Evolutionary conservation across 169 alveolate genomes (phyloP).

Genomic region (Perkinsus chesapeaki): DNA sequence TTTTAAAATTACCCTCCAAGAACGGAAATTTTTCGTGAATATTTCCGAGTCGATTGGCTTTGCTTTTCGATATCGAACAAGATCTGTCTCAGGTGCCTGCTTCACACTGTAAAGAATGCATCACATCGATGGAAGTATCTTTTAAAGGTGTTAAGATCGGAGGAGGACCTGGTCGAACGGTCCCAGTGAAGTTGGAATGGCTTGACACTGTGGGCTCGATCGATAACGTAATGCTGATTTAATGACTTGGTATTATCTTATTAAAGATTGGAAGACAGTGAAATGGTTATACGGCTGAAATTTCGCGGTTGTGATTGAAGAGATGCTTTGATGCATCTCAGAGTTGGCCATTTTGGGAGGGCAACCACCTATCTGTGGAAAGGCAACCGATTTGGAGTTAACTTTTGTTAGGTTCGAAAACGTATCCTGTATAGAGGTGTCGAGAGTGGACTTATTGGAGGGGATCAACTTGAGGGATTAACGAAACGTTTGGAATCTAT

Average conservation of each 20-base stretch:
- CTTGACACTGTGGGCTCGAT: background rate
- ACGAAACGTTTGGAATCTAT: background rate
- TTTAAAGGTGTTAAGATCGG: background rate
- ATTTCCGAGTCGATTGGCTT: background rate
- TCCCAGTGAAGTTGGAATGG: background rate
- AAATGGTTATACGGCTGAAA: no score
- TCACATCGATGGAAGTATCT: background rate
- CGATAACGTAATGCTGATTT: background rate
- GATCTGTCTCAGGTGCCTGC: background rate
- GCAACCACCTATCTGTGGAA: no score
- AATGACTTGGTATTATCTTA: no score
- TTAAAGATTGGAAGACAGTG: background rate
- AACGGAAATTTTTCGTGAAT: no score
- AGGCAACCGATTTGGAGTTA: background rate
- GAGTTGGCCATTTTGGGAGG: no score
- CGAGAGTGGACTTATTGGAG: background rate
- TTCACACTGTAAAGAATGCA: background rate
- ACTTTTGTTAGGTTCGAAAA: background rate
- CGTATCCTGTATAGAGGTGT: background rate
- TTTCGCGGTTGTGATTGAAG: no score
- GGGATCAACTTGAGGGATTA: background rate
- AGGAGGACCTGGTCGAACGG: background rate
- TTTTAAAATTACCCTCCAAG: no score
- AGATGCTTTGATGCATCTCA: no score
- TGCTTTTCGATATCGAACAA: background rate